Evolutionary conservation across 108 stramenopile species (phyloP), one percentile per base, ranked within the genome.

Genomic region (Nitzschia sp.): DNA sequence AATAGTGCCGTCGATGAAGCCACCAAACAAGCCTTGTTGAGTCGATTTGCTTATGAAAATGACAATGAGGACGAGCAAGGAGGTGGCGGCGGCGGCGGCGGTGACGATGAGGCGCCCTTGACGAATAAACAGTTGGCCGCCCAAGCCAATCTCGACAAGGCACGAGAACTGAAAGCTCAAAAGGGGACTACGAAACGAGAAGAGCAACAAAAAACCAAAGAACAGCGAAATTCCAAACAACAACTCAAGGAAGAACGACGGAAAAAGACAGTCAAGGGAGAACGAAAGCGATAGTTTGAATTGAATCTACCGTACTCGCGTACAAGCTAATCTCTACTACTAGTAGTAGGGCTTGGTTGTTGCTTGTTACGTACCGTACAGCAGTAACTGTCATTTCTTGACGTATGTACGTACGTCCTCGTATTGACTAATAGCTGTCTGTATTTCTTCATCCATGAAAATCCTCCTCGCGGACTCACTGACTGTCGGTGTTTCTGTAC

Each of bases 11-110:
- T 76, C 16, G 84, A 87, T 59, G 85, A 82, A 38, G 87, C 79
- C 23, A 76, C 82, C 5, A 87, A 88, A 72, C 68, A 86, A 45
- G 79, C 81, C 21, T 59, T 94, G 64, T 53, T 94, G 78, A 78
- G 60, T 46, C 85, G 85, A 56, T 94, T 64, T 79, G 92, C 76
- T n/a, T 94, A 94, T 54, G 92, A 94, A 53, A 72, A 65, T 53
- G 72, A 76, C 0, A 78, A 80, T 22, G 74, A 80, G 35, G 81
- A 63, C 16, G 70, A 78, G 22, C 50, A 70, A 31, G 66, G 60
- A n/a, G 66, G 52, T 13, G 72, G 76, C 2, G n/a, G n/a, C n/a
- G n/a, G n/a, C n/a, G n/a, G n/a, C n/a, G n/a, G n/a, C n/a, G n/a
- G n/a, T n/a, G 65, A 73, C 0, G 76, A 67, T 36, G 81, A 58